Base-by-base conservation (phyloP, 352 stramenopile genomes). In the Pelagophyceae sp. region DNA sequence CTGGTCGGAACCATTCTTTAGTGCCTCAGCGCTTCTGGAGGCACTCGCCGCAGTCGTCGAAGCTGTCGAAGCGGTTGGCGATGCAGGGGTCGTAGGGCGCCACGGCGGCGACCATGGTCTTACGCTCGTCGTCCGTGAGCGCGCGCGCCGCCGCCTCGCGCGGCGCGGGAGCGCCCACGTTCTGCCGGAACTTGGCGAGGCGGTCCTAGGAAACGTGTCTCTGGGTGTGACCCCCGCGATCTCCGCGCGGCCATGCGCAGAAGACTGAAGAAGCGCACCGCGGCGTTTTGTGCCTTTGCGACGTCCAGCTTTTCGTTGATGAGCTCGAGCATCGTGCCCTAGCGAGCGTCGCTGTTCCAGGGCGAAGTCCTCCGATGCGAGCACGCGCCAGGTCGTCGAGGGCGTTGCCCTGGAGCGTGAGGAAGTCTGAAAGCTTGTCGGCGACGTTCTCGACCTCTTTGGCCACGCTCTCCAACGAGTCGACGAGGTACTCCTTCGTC, bases 391-490 rank as follows among this genome's bases (percentile, higher is more conserved):
- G 80, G 65, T 77, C 77, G 77, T 96, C 95, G 38, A 94, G 88
- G 71, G 92, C 87, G 78, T 94, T 89, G 90, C 89, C 95, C 79
- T 96, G 95, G 37, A 88, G 85, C 78, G 94, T 95, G 67, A 96
- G 88, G 38, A 89, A 85, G 38, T 93, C 79, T 32, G 94, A 83
- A 60, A 96, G 85, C 40, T 90, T 83, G 75, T 84, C 51, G 35
- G 90, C 86, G 69, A 95, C 90, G 65, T 82, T 81, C 72, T 94
- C 89, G 72, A 90, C 86, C 83, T 95, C 89, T 25, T 84, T 80
- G 45, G 92, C 86, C 51, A 87, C 82, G 33, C 85, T 80, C 76
- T 87, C 80, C 23, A 92, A 84, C 25, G 91, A 88, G 45, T 94
- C 87, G 78, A 92, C 84, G 25, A 93, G 82, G 63, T 83, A 79